A percentile compares a stretch with the other conserved stretches of the same genome.
Evolutionary conservation across 768 basidiomycete species (phyloP).

Genomic region (Leucocoprinus birnbaumii): DNA sequence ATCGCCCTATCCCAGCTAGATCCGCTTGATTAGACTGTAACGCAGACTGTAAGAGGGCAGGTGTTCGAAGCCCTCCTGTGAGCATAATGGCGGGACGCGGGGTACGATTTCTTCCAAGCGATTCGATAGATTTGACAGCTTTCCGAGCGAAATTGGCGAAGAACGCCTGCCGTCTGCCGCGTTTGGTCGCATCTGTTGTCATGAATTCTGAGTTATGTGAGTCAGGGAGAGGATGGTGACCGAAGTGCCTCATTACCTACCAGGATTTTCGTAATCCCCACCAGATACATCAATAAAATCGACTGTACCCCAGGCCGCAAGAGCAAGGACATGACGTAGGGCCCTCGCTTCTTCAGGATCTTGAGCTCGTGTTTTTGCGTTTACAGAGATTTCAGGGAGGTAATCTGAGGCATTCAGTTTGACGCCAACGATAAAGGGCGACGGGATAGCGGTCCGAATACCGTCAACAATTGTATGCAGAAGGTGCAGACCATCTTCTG

Average conservation of each 20-base stretch:
- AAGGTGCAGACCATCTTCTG: slow-evolving; percentile 48
- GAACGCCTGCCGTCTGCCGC: slow-evolving; percentile 62
- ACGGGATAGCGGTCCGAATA: slow-evolving; percentile 53
- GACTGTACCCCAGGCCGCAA: slow-evolving; percentile 61
- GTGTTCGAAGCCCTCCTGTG: slow-evolving; percentile 75
- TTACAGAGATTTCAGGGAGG: slow-evolving; percentile 24
- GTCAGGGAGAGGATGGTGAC: not conserved
- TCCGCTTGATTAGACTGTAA: slow-evolving; percentile 59
- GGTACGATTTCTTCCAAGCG: slow-evolving; percentile 13
- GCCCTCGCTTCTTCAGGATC: slow-evolving; percentile 39
- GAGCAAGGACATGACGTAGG: slow-evolving; percentile 54
- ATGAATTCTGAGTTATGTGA: slow-evolving; percentile 41
- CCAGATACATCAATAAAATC: slow-evolving; percentile 91
- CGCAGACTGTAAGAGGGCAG: slow-evolving; percentile 49
- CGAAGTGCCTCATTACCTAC: slow-evolving; percentile 35
- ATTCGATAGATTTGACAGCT: slow-evolving; percentile 45
- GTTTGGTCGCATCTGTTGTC: slow-evolving; percentile 16
- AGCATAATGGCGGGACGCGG: slow-evolving; percentile 64
- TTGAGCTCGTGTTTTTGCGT: slow-evolving; percentile 5
- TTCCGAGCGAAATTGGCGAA: slow-evolving; percentile 66
- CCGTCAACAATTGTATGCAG: slow-evolving; percentile 50
- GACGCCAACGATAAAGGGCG: slow-evolving; percentile 68
- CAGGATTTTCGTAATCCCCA: slow-evolving; percentile 80
- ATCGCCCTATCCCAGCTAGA: slow-evolving; percentile 74
- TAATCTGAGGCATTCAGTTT: slow-evolving; percentile 86